Evolutionary conservation across 768 basidiomycete genomes (phyloP).

Genomic region (Dacryopinax spathularia): DNA sequence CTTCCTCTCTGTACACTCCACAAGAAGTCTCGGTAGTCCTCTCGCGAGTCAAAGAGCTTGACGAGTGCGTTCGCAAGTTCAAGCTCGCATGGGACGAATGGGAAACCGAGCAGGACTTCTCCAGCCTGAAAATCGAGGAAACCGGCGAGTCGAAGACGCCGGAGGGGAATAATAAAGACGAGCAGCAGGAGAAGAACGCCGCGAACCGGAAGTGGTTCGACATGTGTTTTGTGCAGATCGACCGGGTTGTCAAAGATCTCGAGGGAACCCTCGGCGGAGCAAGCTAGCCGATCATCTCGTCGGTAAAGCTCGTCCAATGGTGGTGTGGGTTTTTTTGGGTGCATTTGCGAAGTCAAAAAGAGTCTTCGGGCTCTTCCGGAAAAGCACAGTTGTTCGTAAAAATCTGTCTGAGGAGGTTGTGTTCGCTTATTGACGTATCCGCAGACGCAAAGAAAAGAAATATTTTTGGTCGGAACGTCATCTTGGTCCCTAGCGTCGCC

Average conservation of each 20-base stretch:
- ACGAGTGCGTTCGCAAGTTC: conserved; percentile 27
- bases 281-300: no score
- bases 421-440: no score
- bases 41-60: conserved; percentile 29
- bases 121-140: conserved; percentile 14
- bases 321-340: no score
- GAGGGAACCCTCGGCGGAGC: neutral
- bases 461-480: no score
- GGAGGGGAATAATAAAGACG: conserved; percentile 7
- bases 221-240: conserved; percentile 49
- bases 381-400: no score
- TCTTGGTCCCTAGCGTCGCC: no score
- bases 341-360: no score
- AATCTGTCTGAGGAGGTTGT: no score
- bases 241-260: conserved; percentile 22
- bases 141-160: no score
- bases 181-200: conserved; percentile 18
- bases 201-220: conserved; percentile 46
- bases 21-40: conserved; percentile 36
- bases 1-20: conserved; percentile 50
- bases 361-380: no score
- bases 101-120: conserved; percentile 19
- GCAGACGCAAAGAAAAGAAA: no score
- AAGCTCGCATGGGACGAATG: conserved; percentile 21
- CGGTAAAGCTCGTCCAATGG: no score